Base-by-base conservation (phyloP, 164 flowering plant genomes). In the Malania oleifera region DNA sequence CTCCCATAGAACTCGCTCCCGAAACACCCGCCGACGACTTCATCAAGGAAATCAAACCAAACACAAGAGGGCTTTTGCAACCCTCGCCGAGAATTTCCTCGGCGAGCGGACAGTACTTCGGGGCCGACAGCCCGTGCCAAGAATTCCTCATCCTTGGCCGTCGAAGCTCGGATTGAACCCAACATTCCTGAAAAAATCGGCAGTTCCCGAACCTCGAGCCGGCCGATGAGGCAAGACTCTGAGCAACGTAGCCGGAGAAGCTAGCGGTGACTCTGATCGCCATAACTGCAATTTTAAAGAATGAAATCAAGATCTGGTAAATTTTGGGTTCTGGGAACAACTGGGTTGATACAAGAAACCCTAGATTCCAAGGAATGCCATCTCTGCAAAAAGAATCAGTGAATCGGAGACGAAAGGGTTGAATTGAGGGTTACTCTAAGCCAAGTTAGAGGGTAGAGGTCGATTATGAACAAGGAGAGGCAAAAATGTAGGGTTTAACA, bases 191-290 rank as follows among this genome's bases (percentile, higher is more conserved):
- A 57, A 80, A 23, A 31, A 67, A 22, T 1, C 85, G 76, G 60
- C 64, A 68, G 18, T 65, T 70, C 2, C 75, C 73, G 6, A 54
- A 57, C 34, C 80, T 74, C 12, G 20, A 2, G 2, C 77, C 73
- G 66, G 86, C 75, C 19, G 79, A 53, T 38, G 79, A 66, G 22
- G 77, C 77, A 0, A 89, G 35, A 72, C 64, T 84, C 23, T 79
- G 78, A 41, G 83, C 87, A 6, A 83, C 67, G 62, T 81, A 76
- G 73, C 86, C 78, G 57, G 97, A 80, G 68, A 62, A 83, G 62
- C 67, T 45, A 44, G 78, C 59, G 44, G 97, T 85, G 52, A 70
- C 63, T 20, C 86, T 65, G 66, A 90, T 71, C 67, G 92, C 96
- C 92, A 86, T 83, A 54, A 7, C 31, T 13, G 54, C 63, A 11